phyloP scores from a whole-genome alignment of 495 filamentous ascomycete genomes.

The Lasiosphaeria hispida region DNA sequence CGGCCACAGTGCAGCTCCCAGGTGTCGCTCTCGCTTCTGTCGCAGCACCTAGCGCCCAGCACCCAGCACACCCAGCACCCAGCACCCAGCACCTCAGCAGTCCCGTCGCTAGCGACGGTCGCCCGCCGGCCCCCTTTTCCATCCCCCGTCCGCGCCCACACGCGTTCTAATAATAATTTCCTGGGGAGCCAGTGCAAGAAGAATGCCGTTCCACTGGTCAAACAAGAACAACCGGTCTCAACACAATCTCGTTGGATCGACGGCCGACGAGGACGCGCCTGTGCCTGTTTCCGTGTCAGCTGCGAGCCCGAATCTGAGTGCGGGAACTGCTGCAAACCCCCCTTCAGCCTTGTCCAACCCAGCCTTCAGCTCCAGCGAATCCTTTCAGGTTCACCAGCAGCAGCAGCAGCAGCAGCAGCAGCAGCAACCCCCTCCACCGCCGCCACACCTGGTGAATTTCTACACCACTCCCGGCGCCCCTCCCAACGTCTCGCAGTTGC shows the following conservation, averaged over 20 bases:
- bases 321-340: constrained; percentile 38
- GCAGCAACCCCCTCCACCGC: constrained; percentile 23
- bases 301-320: constrained; percentile 25
- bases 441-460: constrained; percentile 32
- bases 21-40: too few relatives aligned
- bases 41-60: too few relatives aligned
- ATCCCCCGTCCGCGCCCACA: too few relatives aligned
- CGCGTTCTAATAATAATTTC: background rate
- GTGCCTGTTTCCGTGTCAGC: constrained; percentile 23
- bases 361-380: constrained; percentile 47
- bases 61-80: too few relatives aligned
- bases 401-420: constrained; percentile 18
- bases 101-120: too few relatives aligned
- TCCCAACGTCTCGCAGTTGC: constrained; percentile 25
- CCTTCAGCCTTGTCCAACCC: constrained; percentile 45
- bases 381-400: constrained; percentile 40
- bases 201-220: constrained; percentile 48
- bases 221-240: constrained; percentile 51
- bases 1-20: too few relatives aligned
- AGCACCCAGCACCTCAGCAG: too few relatives aligned
- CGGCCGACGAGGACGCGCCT: constrained; percentile 28
- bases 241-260: constrained; percentile 46
- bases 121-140: background rate
- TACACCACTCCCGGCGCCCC: constrained; percentile 28
- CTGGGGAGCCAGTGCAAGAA: constrained; percentile 14